phyloP scores from a whole-genome alignment of 2,329 filamentous ascomycete species.

The Fusarium cicatricum region DNA sequence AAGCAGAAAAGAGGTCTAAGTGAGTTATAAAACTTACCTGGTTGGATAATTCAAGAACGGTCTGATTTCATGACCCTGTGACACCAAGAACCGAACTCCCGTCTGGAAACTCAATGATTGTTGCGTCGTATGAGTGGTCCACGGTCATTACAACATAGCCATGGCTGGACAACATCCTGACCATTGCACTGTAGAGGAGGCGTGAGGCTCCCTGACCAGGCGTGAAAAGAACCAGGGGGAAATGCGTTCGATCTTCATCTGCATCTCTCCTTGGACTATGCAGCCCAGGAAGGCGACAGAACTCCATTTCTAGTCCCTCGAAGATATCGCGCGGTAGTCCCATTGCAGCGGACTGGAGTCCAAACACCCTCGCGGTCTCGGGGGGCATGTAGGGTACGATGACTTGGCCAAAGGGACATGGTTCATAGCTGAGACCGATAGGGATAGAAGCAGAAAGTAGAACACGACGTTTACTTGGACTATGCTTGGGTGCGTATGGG shows the following conservation, averaged over 20 bases:
- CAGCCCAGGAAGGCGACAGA: too few species aligned
- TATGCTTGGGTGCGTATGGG: conserved; percentile 23
- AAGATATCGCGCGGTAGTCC: conserved; percentile 20
- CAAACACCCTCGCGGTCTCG: conserved; percentile 8
- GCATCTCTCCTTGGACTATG: too few species aligned
- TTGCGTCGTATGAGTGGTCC: conserved; percentile 56
- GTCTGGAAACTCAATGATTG: conserved; percentile 53
- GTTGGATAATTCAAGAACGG: too few species aligned
- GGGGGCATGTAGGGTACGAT: conserved; percentile 31
- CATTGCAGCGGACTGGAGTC: not conserved
- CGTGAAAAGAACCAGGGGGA: conserved; percentile 51
- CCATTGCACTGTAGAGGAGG: conserved; percentile 50
- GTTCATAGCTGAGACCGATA: not conserved
- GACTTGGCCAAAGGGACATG: conserved; percentile 9
- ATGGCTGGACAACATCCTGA: conserved; percentile 53
- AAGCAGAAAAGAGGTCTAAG: too few species aligned
- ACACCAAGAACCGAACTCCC: too few species aligned
- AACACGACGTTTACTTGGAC: conserved; percentile 24
- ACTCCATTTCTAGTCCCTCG: conserved; percentile 20
- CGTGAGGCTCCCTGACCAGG: conserved; percentile 52
- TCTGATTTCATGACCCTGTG: too few species aligned
- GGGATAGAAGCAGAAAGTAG: conserved; percentile 23
- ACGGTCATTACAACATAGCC: conserved; percentile 55
- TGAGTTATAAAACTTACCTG: too few species aligned
- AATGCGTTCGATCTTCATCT: too few species aligned